A percentile compares a stretch with the other conserved stretches of the same genome.
Conservation (phyloP, 805 yeast species). For the Wickerhamomyces canadensis region DNA sequence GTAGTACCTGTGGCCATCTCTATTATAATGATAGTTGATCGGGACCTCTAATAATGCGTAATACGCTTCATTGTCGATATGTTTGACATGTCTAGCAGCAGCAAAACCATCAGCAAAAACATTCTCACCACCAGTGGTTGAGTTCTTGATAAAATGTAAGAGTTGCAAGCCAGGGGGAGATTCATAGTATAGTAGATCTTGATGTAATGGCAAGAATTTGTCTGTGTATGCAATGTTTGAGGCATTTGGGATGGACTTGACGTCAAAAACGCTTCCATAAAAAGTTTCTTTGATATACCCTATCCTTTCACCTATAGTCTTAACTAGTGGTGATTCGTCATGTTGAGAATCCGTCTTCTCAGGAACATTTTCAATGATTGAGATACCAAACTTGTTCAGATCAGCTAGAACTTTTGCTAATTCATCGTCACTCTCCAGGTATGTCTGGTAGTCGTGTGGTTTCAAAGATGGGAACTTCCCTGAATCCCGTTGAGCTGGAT, state of each 20-base stretch:
- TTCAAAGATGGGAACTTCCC: constrained; percentile 14
- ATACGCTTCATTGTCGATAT: constrained; percentile 56
- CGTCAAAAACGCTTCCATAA: constrained; percentile 69
- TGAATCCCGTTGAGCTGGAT: constrained; percentile 13
- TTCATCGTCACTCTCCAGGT: constrained; percentile 8
- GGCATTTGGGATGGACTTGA: constrained; percentile 45
- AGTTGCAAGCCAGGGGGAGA: constrained; percentile 78
- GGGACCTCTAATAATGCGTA: constrained; percentile 58
- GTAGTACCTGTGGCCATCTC: constrained; percentile 56
- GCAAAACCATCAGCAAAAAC: constrained; percentile 65
- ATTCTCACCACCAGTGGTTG: constrained; percentile 60
- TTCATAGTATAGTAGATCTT: constrained; percentile 73
- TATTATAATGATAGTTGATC: constrained; percentile 61
- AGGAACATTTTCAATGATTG: constrained; percentile 51
- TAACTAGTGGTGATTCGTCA: constrained; percentile 29
- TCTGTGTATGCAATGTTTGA: constrained; percentile 68
- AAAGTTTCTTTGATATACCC: constrained; percentile 70
- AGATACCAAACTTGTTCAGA: constrained; percentile 52
- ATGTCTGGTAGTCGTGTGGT: constrained; percentile 8
- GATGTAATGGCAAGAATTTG: constrained; percentile 62
- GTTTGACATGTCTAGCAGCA: constrained; percentile 53
- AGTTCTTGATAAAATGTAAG: constrained; percentile 52
- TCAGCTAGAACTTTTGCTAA: constrained; percentile 36
- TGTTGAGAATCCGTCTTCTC: constrained; percentile 27
- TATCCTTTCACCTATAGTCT: constrained; percentile 43